These are phyloP conservation scores for Russula foetens DNA, from an alignment of 768 basidiomycete species.

Conservation along the genomic window DNA sequence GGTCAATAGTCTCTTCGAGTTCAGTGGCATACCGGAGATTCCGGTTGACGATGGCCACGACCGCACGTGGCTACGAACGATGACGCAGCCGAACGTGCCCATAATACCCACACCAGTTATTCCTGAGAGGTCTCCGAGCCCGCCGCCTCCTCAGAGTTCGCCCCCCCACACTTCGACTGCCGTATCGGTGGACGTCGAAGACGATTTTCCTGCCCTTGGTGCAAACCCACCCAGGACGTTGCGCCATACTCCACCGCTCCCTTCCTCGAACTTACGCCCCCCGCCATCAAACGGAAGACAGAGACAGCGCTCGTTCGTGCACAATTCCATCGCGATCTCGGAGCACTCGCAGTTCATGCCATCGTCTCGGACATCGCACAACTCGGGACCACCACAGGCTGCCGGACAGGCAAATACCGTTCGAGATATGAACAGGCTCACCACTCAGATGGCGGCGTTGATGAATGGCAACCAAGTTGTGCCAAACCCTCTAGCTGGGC, in stretches of 20 bases:
- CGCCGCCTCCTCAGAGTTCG: neutral
- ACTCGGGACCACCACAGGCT: neutral
- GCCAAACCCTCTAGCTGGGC: neutral
- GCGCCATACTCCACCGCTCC: neutral
- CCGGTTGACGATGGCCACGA: slow-evolving; percentile 4
- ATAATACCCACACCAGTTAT: neutral
- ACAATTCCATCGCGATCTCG: neutral
- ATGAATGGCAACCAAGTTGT: neutral
- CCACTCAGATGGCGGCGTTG: neutral
- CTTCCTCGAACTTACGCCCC: neutral
- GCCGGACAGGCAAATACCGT: neutral
- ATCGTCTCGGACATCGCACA: neutral
- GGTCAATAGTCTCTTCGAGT: neutral
- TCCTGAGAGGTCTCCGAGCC: slow-evolving; percentile 1
- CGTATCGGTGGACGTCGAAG: neutral
- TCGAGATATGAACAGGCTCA: neutral
- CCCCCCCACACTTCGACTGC: neutral
- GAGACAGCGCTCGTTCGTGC: neutral
- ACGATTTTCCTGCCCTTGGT: neutral
- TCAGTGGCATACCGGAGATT: neutral
- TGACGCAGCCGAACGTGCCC: slow-evolving; percentile 5
- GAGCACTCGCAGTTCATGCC: slow-evolving; percentile 2
- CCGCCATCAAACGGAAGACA: neutral
- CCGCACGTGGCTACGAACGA: slow-evolving; percentile 11
- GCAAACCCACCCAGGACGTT: neutral